phyloP scores from a whole-genome alignment of 441 rosid species.

The Cnidoscolus chayamansa region DNA sequence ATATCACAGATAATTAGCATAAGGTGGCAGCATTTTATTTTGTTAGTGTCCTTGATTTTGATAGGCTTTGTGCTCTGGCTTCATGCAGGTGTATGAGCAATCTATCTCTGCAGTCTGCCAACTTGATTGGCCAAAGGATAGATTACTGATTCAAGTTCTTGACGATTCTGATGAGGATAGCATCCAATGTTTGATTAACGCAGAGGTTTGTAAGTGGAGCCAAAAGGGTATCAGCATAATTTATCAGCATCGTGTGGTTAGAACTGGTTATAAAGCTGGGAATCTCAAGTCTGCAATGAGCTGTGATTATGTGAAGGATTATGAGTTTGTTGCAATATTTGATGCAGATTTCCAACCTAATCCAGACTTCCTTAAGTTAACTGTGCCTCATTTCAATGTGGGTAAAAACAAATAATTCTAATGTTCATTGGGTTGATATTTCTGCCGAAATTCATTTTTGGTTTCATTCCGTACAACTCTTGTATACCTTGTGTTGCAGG shows the following conservation, averaged over 20 bases:
- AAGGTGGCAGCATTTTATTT: neutral
- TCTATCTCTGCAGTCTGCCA: constrained; percentile 90
- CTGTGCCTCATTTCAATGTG: constrained; percentile 95
- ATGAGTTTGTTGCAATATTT: constrained; percentile 85
- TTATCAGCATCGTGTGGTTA: constrained; percentile 69
- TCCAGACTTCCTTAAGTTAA: constrained; percentile 68
- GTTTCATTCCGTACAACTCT: neutral
- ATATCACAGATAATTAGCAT: neutral
- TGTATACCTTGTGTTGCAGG: constrained; percentile 41
- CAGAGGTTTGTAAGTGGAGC: constrained; percentile 72
- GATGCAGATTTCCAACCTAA: constrained; percentile 91
- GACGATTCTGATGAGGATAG: constrained; percentile 85
- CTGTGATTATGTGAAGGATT: constrained; percentile 69
- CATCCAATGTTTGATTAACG: constrained; percentile 63
- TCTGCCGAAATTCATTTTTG: neutral
- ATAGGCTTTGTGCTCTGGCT: constrained; percentile 16
- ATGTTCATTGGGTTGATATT: neutral
- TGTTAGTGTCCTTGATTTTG: constrained; percentile 12
- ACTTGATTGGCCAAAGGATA: constrained; percentile 88
- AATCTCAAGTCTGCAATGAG: constrained; percentile 94
- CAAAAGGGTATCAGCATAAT: constrained; percentile 73
- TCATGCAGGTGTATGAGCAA: constrained; percentile 78
- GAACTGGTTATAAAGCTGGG: constrained; percentile 95
- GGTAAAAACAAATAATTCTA: constrained; percentile 1
- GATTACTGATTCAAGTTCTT: constrained; percentile 73